A percentile compares a stretch with the other conserved stretches of the same genome.
Conservation (phyloP, 306 rosid species). For the Ceratonia siliqua region DNA sequence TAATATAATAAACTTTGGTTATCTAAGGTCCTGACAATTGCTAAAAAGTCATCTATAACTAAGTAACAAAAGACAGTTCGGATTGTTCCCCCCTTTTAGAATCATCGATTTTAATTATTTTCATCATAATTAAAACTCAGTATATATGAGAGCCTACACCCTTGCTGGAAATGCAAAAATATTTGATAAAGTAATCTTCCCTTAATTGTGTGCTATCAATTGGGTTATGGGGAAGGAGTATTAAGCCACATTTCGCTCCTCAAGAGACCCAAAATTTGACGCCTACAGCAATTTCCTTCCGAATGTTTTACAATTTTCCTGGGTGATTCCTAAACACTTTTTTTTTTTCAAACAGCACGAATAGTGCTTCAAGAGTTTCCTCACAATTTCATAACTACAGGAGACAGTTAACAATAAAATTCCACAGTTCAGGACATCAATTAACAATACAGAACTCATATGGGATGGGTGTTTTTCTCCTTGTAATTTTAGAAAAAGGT, state of each 20-base stretch:
- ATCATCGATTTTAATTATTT: neutral
- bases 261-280: too few relatives aligned
- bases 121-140: neutral
- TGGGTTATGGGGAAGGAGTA: neutral
- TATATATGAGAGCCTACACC: neutral
- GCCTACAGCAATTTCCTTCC: too few relatives aligned
- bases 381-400: too few relatives aligned
- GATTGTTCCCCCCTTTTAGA: neutral
- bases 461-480: neutral
- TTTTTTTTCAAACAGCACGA: too few relatives aligned
- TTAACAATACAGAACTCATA: too few relatives aligned
- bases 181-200: neutral
- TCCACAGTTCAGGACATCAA: too few relatives aligned
- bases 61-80: neutral
- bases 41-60: neutral
- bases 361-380: too few relatives aligned
- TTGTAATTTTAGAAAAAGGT: neutral
- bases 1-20: neutral
- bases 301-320: too few relatives aligned
- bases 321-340: too few relatives aligned
- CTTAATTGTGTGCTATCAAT: neutral
- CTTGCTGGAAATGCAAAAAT: neutral
- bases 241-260: neutral
- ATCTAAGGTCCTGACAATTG: neutral
- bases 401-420: too few relatives aligned